phyloP scores from a whole-genome alignment of 2,329 filamentous ascomycete species.

The Colletotrichum cordylinicola region DNA sequence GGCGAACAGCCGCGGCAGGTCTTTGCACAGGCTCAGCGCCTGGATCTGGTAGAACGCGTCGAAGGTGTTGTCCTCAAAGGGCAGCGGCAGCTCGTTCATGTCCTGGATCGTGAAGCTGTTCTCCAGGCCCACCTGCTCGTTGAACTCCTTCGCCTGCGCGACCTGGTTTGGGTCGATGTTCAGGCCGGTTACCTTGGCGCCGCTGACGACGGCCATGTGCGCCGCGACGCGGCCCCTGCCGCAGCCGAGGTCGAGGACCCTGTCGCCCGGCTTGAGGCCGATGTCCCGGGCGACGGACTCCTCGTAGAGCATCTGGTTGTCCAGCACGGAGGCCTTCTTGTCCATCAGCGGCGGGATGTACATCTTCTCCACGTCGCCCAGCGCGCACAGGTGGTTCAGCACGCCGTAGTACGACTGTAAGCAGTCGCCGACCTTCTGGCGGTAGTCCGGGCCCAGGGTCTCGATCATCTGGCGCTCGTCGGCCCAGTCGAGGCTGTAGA shows the following conservation, averaged over 20 bases:
- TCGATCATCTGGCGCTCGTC: slow-evolving; percentile 53
- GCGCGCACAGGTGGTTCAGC: slow-evolving; percentile 59
- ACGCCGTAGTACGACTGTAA: slow-evolving; percentile 59
- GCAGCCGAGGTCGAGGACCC: slow-evolving; percentile 57
- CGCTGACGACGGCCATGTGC: slow-evolving; percentile 55
- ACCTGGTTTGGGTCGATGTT: slow-evolving; percentile 62
- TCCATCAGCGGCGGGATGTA: slow-evolving; percentile 62
- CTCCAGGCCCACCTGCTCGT: slow-evolving; percentile 44
- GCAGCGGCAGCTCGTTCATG: slow-evolving; percentile 57
- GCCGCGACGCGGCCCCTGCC: slow-evolving; percentile 59
- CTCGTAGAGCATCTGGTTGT: slow-evolving; percentile 60
- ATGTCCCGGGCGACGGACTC: slow-evolving; percentile 54
- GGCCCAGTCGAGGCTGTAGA: slow-evolving; percentile 62
- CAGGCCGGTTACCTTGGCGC: slow-evolving; percentile 53
- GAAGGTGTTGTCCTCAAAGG: slow-evolving; percentile 53
- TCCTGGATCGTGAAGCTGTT: slow-evolving; percentile 56
- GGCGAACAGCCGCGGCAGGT: slow-evolving; percentile 49
- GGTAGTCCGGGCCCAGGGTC: slow-evolving; percentile 53
- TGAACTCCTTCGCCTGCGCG: slow-evolving; percentile 50
- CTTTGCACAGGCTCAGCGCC: slow-evolving; percentile 59
- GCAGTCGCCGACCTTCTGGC: slow-evolving; percentile 55
- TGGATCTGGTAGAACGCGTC: slow-evolving; percentile 64
- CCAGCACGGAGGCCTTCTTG: slow-evolving; percentile 50
- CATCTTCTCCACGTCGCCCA: slow-evolving; percentile 64
- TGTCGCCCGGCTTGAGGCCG: slow-evolving; percentile 47